A percentile compares a stretch with the other conserved stretches of the same genome.
Evolutionary conservation across 169 alveolate species (phyloP).

Genomic region (Plasmodium malariae): DNA sequence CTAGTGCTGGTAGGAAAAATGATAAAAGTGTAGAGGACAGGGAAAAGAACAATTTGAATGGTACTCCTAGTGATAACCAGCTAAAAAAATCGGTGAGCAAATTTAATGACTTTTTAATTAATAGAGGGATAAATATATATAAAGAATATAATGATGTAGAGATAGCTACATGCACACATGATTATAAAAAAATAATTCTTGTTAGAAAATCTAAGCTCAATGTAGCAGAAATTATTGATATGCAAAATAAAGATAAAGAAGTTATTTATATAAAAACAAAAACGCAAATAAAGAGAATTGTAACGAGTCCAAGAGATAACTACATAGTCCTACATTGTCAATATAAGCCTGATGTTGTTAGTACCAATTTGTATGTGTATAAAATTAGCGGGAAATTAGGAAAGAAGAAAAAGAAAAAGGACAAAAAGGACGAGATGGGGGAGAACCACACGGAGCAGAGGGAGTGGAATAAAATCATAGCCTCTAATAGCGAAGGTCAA

Average conservation of each 20-base stretch:
- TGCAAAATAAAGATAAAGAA: slow-evolving; percentile 3
- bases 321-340: slow-evolving; percentile 59
- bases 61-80: neutral
- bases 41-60: neutral
- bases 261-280: slow-evolving; percentile 39
- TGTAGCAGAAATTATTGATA: slow-evolving; percentile 62
- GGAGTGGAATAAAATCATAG: too few species aligned
- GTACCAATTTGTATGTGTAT: slow-evolving; percentile 39
- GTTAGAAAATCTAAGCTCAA: slow-evolving; percentile 32
- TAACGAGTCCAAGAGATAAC: slow-evolving; percentile 49
- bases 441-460: neutral
- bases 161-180: slow-evolving; percentile 53
- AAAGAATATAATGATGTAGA: slow-evolving; percentile 62
- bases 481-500: neutral
- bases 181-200: slow-evolving; percentile 53
- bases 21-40: neutral
- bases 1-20: too few species aligned
- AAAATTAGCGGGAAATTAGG: neutral
- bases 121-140: slow-evolving; percentile 42
- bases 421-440: neutral
- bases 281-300: slow-evolving; percentile 48
- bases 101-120: slow-evolving; percentile 44
- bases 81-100: slow-evolving; percentile 35
- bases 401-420: slow-evolving; percentile 37
- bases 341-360: slow-evolving; percentile 42